Evolutionary conservation across 345 rosid genomes (phyloP).

Genomic region (Kernera saxatilis): DNA sequence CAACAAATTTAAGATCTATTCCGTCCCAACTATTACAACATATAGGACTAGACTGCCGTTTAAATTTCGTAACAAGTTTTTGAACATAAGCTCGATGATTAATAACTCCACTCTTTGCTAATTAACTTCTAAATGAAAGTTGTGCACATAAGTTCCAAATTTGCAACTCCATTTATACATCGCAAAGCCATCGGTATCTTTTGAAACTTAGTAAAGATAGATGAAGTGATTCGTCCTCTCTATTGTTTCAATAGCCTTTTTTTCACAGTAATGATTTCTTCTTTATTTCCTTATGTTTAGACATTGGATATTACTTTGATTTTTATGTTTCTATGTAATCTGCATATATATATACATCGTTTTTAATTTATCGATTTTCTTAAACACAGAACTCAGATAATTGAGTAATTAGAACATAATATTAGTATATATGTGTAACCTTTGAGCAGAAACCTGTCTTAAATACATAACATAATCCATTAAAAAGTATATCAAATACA

Average conservation of each 20-base stretch:
- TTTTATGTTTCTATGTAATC: not conserved
- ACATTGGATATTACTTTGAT: not conserved
- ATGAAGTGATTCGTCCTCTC: not conserved
- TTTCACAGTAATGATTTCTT: not conserved
- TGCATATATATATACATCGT: not conserved
- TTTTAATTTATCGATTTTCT: not conserved
- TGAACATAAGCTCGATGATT: too few species aligned
- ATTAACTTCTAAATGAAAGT: too few species aligned
- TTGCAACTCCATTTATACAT: not conserved
- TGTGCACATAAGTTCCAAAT: not conserved
- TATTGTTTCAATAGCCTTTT: not conserved
- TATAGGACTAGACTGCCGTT: too few species aligned
- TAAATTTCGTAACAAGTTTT: too few species aligned
- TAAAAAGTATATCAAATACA: conserved; percentile 8
- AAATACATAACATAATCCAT: conserved; percentile 2
- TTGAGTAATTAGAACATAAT: not conserved
- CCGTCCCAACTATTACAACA: too few species aligned
- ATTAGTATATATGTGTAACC: not conserved
- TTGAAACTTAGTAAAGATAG: not conserved
- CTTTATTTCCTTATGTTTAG: not conserved
- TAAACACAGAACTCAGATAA: not conserved
- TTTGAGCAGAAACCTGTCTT: not conserved
- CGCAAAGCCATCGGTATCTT: not conserved
- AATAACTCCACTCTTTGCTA: too few species aligned
- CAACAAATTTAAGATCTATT: too few species aligned